Conservation (phyloP, 2,329 filamentous ascomycete species). For the Balansia obtecta region DNA sequence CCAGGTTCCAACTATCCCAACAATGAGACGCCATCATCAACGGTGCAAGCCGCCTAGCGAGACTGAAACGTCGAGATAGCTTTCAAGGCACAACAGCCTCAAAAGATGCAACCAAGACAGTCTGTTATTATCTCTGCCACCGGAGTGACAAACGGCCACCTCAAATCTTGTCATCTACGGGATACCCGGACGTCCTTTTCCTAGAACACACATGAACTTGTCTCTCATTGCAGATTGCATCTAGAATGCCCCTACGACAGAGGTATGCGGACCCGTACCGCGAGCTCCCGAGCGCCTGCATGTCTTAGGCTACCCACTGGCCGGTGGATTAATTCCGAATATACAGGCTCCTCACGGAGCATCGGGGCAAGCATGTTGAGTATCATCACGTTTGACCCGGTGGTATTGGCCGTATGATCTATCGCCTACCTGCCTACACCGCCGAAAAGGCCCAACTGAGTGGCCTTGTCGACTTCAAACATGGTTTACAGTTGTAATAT, state of each 20-base stretch:
- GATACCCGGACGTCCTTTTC: constrained; percentile 62
- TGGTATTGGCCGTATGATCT: constrained; percentile 39
- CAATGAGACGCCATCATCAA: neutral
- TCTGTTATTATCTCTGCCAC: constrained; percentile 34
- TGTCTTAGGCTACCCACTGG: neutral
- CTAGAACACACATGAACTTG: too few species aligned
- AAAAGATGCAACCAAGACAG: neutral
- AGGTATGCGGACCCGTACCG: constrained; percentile 42
- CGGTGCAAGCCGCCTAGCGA: neutral
- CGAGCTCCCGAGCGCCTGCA: constrained; percentile 19
- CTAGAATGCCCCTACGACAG: constrained; percentile 52
- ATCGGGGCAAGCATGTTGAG: constrained; percentile 46
- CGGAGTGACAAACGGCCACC: constrained; percentile 56
- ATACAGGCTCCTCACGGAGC: constrained; percentile 42
- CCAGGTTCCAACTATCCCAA: too few species aligned
- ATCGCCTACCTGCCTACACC: constrained; percentile 32
- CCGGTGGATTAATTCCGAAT: neutral
- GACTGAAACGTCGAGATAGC: neutral
- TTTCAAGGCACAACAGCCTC: neutral
- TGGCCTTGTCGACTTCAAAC: constrained; percentile 31
- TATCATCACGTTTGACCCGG: constrained; percentile 47
- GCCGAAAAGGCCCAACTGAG: constrained; percentile 31
- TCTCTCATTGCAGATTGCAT: constrained; percentile 48
- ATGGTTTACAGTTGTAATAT: constrained; percentile 32
- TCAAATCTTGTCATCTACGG: constrained; percentile 42